Conservation (phyloP, 2,329 filamentous ascomycete species). For the Penicillium sumatraense region DNA sequence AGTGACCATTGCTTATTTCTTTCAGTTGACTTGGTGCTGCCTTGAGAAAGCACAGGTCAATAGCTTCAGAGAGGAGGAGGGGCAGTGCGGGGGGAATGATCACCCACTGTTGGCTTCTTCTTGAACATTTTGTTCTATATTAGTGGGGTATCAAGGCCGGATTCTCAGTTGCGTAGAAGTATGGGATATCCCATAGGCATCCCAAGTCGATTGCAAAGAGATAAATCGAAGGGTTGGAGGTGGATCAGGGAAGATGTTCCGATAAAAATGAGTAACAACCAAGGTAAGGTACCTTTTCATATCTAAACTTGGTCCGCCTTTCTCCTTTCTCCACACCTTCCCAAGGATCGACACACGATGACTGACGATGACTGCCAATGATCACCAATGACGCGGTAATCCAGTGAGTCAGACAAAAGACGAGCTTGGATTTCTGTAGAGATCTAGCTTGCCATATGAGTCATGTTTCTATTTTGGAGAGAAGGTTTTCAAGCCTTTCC, state of each 20-base stretch:
- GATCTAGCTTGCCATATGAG: no score
- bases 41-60: neutral
- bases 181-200: no score
- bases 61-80: constrained; percentile 26
- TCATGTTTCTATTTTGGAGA: no score
- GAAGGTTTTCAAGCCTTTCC: no score
- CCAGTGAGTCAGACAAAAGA: neutral
- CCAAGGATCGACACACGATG: neutral
- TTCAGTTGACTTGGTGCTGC: neutral
- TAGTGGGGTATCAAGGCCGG: neutral
- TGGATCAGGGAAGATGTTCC: no score
- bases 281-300: no score
- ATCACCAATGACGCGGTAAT: no score
- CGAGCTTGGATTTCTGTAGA: no score
- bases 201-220: neutral
- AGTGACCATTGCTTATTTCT: neutral
- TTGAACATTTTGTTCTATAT: constrained; percentile 58
- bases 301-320: constrained; percentile 1
- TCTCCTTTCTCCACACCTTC: neutral
- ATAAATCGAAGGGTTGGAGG: neutral
- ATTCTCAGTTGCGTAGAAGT: neutral
- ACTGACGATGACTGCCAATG: neutral
- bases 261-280: no score
- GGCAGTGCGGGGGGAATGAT: constrained; percentile 32
- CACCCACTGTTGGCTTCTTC: constrained; percentile 62